Evolutionary conservation across 139 green algal species (phyloP), one percentile per base, ranked within the genome.

Genomic region (Chara braunii): DNA sequence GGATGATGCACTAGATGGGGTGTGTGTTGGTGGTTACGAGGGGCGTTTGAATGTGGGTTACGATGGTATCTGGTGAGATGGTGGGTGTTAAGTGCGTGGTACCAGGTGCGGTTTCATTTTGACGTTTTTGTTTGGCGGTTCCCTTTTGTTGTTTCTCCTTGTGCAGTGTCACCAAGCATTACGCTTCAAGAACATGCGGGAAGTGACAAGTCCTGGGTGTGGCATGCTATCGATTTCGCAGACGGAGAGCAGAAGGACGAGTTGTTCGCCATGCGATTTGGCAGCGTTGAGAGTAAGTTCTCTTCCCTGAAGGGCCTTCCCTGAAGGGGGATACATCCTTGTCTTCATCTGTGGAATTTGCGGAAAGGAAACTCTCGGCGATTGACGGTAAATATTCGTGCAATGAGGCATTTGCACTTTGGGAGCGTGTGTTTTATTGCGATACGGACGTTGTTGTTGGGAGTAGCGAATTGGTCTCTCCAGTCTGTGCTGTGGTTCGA

Each of bases 181-280:
- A 91, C 91, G 75, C 79, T 99, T 18, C 83, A 94, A 67, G 84
- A 92, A 81, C 93, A 99, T 78, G 75, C 70, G 24, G 93, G 90
- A 50, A 96, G 79, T 52, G 91, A 97, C 72, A 99, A 99, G 83
- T 84, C 91, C 5, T 91, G 90, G 81, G 93, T 99, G 26, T 99
- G 85, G 79, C 87, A 75, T 34, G 85, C 92, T 1, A 83, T 95
- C 33, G 93, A 99, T 70, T 99, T 94, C 78, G 84, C 89, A 1
- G 91, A 96, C 14, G 93, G 89, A 52, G 78, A 89, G 62, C 33
- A 64, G n/a, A 79, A 59, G 51, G 43, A 86, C 26, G 88, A 94
- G 82, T 75, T 90, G 24, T 90, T 99, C 68, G 91, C 87, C 72
- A 86, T 96, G 32, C 88, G 90, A 36, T 97, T 97, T 74, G 89